phyloP scores from a whole-genome alignment of 2,329 filamentous ascomycete species.

The Colletotrichum liriopes region DNA sequence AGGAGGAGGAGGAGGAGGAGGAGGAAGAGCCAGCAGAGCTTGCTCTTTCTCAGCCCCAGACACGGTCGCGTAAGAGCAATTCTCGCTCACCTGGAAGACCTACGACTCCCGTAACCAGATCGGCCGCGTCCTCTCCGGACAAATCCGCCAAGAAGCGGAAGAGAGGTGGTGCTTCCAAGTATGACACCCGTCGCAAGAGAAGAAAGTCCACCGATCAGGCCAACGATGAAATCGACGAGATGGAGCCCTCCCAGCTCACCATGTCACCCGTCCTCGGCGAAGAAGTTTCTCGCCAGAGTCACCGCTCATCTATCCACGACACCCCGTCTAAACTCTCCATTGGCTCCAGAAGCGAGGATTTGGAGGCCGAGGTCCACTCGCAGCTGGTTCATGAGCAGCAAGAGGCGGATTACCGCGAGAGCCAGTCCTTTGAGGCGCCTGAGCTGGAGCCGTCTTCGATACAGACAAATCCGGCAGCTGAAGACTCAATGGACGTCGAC shows the following conservation, averaged over 20 bases:
- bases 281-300: background rate
- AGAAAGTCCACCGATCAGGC: conserved; percentile 39
- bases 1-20: conserved; percentile 24
- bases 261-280: conserved; percentile 23
- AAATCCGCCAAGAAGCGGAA: conserved; percentile 50
- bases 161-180: conserved; percentile 46
- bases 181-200: conserved; percentile 48
- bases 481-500: conserved; percentile 46
- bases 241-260: conserved; percentile 3
- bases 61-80: conserved; percentile 26
- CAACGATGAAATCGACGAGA: conserved; percentile 17
- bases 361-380: conserved; percentile 60
- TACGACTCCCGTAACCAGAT: conserved; percentile 37
- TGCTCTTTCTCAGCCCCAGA: conserved; percentile 30
- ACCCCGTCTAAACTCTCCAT: conserved; percentile 29
- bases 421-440: conserved; percentile 48
- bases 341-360: conserved; percentile 46
- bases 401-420: conserved; percentile 52
- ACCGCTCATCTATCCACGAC: background rate
- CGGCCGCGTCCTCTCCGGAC: conserved; percentile 43
- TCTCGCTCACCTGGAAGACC: conserved; percentile 36
- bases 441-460: conserved; percentile 35
- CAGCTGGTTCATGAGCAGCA: conserved; percentile 59
- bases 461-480: conserved; percentile 26
- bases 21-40: conserved; percentile 36